Conservation (phyloP, 495 filamentous ascomycete genomes). For the Hypoxylon trugodes region DNA sequence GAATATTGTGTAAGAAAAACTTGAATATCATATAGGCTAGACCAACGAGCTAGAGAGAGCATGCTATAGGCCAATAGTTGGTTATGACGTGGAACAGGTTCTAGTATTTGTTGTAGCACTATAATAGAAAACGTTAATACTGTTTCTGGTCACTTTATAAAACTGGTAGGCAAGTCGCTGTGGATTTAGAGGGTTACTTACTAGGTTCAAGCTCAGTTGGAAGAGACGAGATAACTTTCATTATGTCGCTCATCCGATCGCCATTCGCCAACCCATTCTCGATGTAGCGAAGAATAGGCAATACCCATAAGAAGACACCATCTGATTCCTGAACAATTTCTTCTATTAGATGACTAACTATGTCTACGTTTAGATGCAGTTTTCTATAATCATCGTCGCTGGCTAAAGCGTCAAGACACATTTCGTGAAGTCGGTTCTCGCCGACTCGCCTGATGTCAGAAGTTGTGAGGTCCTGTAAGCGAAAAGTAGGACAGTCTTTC, state of each 20-base stretch:
- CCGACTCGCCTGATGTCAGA: conserved; percentile 26
- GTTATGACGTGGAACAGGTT: conserved; percentile 16
- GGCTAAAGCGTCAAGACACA: conserved; percentile 24
- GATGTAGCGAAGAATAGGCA: conserved; percentile 28
- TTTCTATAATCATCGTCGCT: not conserved
- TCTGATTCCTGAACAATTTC: conserved; percentile 40
- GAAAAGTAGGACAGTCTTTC: conserved; percentile 10
- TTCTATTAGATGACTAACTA: conserved; percentile 5
- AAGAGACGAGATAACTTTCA: conserved; percentile 17
- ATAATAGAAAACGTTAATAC: not conserved
- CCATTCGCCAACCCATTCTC: conserved; percentile 33
- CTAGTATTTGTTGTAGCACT: conserved; percentile 27
- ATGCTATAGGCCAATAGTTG: conserved; percentile 22
- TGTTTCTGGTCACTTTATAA: not conserved
- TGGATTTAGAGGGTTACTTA: not conserved
- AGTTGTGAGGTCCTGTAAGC: conserved; percentile 27
- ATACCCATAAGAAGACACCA: conserved; percentile 52
- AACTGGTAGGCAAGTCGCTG: not conserved
- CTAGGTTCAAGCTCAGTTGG: conserved; percentile 30
- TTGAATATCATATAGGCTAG: not conserved
- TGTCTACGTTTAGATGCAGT: not conserved
- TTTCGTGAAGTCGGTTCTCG: conserved; percentile 36
- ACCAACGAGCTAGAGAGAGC: conserved; percentile 18
- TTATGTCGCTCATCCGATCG: conserved; percentile 25
- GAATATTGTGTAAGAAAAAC: conserved; percentile 23